phyloP scores from a whole-genome alignment of 306 rosid species.

The Pyrus communis region DNA sequence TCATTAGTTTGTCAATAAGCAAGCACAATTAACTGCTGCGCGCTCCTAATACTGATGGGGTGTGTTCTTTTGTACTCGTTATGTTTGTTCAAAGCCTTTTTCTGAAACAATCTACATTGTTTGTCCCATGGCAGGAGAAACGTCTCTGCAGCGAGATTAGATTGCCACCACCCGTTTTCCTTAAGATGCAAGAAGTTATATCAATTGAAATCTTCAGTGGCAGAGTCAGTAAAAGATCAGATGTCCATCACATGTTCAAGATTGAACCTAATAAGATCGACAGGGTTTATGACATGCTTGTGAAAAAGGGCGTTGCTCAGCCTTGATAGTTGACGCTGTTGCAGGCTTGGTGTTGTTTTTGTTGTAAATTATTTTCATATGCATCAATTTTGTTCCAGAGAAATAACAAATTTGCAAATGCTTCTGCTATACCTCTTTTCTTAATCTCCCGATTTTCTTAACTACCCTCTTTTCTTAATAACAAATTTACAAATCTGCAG shows the following conservation, averaged over 20 bases:
- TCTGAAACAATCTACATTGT: not conserved
- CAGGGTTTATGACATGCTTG: conserved; percentile 79
- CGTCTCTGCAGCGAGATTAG: conserved; percentile 59
- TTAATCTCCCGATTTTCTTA: not conserved
- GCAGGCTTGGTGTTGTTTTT: not conserved
- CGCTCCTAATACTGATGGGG: not conserved
- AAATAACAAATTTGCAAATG: not conserved
- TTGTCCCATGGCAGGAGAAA: conserved; percentile 59
- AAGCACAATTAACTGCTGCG: not conserved
- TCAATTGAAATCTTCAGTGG: conserved; percentile 59
- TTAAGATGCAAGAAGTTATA: conserved; percentile 69
- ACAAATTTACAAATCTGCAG: too few species aligned
- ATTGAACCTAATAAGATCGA: conserved; percentile 62
- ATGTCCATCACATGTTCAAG: conserved; percentile 75
- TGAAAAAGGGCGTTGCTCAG: conserved; percentile 74
- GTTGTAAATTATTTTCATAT: conserved; percentile 10
- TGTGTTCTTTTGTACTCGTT: not conserved
- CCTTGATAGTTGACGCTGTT: conserved; percentile 30
- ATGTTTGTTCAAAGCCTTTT: not conserved
- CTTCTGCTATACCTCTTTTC: not conserved
- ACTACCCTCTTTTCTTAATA: not conserved
- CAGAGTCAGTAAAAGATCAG: conserved; percentile 47
- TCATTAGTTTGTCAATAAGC: not conserved
- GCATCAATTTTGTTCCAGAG: conserved; percentile 8
- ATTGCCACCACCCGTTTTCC: conserved; percentile 53